Percentiles rank a stretch among this genome's conserved stretches.
Evolutionary conservation across 108 stramenopile genomes (phyloP).

Genomic region (Discostella pseudostelligera): DNA sequence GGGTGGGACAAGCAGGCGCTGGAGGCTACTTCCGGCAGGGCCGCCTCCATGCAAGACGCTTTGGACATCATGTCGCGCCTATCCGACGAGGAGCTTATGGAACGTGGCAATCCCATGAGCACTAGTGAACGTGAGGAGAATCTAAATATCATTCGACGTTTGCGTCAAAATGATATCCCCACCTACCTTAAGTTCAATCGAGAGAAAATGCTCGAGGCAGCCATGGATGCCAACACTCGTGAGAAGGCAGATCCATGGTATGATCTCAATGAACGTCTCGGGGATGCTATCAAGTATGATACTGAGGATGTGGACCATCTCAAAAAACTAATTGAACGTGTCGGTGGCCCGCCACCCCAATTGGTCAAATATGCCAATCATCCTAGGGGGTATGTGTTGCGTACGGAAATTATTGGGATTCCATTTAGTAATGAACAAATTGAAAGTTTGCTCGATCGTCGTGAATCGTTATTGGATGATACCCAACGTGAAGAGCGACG

Average conservation of each 20-base stretch:
- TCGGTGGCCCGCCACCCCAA: slow-evolving; percentile 76
- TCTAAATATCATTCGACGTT: slow-evolving; percentile 62
- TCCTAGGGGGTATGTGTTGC: slow-evolving; percentile 57
- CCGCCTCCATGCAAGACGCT: not conserved
- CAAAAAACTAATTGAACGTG: slow-evolving; percentile 47
- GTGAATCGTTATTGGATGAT: slow-evolving; percentile 31
- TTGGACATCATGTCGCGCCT: not conserved
- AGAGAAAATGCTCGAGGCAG: slow-evolving; percentile 59
- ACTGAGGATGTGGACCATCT: slow-evolving; percentile 60
- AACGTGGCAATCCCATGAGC: slow-evolving; percentile 59
- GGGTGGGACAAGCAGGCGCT: slow-evolving; percentile 22
- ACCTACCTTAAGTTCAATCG: slow-evolving; percentile 50
- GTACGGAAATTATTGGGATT: slow-evolving; percentile 74
- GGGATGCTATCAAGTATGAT: slow-evolving; percentile 71
- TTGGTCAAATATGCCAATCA: slow-evolving; percentile 37
- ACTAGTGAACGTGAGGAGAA: slow-evolving; percentile 73
- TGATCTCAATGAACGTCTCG: slow-evolving; percentile 72
- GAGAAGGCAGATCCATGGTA: slow-evolving; percentile 76
- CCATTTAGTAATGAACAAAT: slow-evolving; percentile 45
- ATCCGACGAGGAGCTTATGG: slow-evolving; percentile 17
- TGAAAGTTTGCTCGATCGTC: slow-evolving; percentile 15
- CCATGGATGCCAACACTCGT: slow-evolving; percentile 57
- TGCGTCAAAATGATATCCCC: slow-evolving; percentile 60
- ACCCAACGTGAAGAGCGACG: slow-evolving; percentile 52
- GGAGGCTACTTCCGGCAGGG: not conserved